Base-by-base conservation (phyloP, 2,329 filamentous ascomycete species). In the Diaporthe humulicola region DNA sequence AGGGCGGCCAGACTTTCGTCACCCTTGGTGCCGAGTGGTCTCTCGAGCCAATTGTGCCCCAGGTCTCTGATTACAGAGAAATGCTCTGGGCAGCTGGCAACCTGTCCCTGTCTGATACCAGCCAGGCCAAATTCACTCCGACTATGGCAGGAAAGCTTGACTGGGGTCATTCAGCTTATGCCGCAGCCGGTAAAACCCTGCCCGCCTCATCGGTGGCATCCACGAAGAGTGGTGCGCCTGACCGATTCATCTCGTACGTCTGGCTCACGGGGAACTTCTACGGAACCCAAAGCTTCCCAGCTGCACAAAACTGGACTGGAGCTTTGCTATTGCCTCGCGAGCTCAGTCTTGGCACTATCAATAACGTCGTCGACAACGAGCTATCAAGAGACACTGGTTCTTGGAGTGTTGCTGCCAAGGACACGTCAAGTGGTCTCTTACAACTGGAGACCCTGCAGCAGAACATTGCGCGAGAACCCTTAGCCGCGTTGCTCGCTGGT, bases 191-290 rank as follows among this genome's bases (percentile, higher is more conserved):
- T 4, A 86, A 87, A 76, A 76, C 81, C 17, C 73, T 87, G 0
- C 83, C 83, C 1, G 80, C 84, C 0, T 80, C 81, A 10, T 85
- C 85, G 1, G 77, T 81, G 71, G 82, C 84, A 2, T 85, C 84
- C 9, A 75, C 78, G 57, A 82, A 80, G 72, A 85, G 83, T 56
- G 83, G 81, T 28, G 82, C 84, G 0, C 82, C 84, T 2, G 84
- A 87, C 74, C 82, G 85, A 6, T 86, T 84, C 76, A 81, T 87
- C 64, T 79, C 80, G 7, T 86, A 85, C 71, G 28, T 86, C 1
- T 87, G 85, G 85, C 77, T 87, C 54, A 86, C 84, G 3, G 85
- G 84, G n/a, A 81, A 86, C 72, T 82, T 83, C 70, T 87, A 83
- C 73, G 85, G 81, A 0, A 84, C 82, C 8, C 75, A 81, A 1